Percentiles rank a stretch among this genome's conserved stretches.
phyloP scores from a whole-genome alignment of 306 rosid genomes.

The Dalbergia cultrata region DNA sequence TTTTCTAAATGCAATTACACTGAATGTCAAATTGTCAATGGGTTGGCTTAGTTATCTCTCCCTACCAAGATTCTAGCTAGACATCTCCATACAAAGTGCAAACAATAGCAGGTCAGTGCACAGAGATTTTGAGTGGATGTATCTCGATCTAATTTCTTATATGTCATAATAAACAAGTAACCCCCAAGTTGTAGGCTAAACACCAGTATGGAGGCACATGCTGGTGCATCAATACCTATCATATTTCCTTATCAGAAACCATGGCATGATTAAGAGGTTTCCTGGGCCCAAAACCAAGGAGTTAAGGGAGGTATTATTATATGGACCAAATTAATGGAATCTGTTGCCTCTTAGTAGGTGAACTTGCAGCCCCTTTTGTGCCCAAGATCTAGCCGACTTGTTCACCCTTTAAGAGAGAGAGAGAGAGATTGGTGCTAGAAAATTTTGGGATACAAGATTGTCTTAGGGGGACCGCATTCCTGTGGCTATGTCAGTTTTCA shows the following conservation, averaged over 20 bases:
- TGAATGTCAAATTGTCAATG: too few relatives aligned
- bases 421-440: not conserved
- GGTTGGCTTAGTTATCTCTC: too few relatives aligned
- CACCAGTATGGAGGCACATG: conserved; percentile 56
- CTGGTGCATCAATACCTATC: not conserved
- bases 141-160: too few relatives aligned
- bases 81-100: too few relatives aligned
- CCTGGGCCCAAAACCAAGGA: conserved; percentile 46
- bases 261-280: conserved; percentile 44
- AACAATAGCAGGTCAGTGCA: too few relatives aligned
- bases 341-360: not conserved
- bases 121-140: too few relatives aligned
- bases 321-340: conserved; percentile 8
- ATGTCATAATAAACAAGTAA: too few relatives aligned
- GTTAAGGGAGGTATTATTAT: conserved; percentile 31
- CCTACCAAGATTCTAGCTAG: too few relatives aligned
- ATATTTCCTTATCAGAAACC: too few relatives aligned
- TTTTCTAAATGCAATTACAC: too few relatives aligned
- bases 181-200: too few relatives aligned
- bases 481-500: conserved; percentile 28
- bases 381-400: conserved; percentile 32
- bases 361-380: not conserved
- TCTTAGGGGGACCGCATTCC: conserved; percentile 51
- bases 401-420: not conserved
- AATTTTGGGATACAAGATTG: conserved; percentile 10